phyloP scores from a whole-genome alignment of 148 eudicot genomes.

The Amaranthus palmeri region DNA sequence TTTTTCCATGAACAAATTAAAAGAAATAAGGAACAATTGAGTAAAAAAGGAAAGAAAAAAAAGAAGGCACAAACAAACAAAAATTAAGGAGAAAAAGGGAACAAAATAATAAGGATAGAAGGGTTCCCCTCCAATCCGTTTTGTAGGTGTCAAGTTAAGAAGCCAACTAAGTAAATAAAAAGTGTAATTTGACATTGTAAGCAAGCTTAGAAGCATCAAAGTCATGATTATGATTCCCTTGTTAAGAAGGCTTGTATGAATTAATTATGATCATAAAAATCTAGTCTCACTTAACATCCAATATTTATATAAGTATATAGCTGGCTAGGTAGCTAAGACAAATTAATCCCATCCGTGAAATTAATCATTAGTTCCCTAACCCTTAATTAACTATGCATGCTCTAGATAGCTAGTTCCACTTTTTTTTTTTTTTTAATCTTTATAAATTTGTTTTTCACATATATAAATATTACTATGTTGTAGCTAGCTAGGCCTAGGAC shows the following conservation, averaged over 20 bases:
- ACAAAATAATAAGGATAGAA: not conserved
- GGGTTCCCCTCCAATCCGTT: constrained; percentile 56
- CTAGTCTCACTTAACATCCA: constrained; percentile 7
- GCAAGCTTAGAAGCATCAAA: constrained; percentile 41
- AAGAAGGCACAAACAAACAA: not conserved
- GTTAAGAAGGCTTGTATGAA: constrained; percentile 34
- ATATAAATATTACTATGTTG: no score
- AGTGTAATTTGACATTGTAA: constrained; percentile 17
- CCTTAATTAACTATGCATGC: constrained; percentile 14
- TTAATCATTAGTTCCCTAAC: constrained; percentile 17
- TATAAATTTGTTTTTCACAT: not conserved
- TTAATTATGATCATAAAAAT: no score
- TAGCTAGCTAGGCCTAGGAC: no score
- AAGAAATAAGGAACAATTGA: not conserved
- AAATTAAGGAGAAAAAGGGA: not conserved
- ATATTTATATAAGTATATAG: not conserved
- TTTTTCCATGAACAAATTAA: no score
- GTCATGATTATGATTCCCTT: constrained; percentile 59
- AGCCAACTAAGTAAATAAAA: no score
- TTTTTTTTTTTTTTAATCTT: no score
- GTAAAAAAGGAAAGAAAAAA: not conserved
- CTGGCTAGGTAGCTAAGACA: no score
- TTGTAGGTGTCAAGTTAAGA: constrained; percentile 31
- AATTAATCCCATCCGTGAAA: constrained; percentile 11
- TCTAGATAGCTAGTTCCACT: not conserved